A percentile compares a stretch with the other conserved stretches of the same genome.
Evolutionary conservation across 1,284 basidiomycete species (phyloP).

Genomic region (Ganoderma lucidum): DNA sequence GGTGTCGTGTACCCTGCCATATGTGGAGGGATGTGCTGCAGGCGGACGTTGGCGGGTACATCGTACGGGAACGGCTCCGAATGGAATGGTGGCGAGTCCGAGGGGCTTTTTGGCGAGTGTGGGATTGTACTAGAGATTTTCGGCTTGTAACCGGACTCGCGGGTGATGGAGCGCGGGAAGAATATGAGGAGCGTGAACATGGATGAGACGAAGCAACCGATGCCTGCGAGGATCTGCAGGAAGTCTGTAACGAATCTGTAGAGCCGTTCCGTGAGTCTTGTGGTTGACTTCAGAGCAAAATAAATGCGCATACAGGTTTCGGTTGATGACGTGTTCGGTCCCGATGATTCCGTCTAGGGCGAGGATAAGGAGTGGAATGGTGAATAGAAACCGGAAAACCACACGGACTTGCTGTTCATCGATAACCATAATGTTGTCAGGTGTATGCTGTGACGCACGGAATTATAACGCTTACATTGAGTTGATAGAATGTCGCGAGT

Average conservation of each 20-base stretch:
- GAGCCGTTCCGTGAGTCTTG: background rate
- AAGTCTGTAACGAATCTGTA: slow-evolving; percentile 54
- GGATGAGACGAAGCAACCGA: slow-evolving; percentile 78
- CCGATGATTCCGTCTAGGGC: slow-evolving; percentile 65
- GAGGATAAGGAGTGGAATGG: slow-evolving; percentile 68
- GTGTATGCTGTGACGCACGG: background rate
- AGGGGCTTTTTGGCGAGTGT: slow-evolving; percentile 38
- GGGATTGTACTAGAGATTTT: slow-evolving; percentile 35
- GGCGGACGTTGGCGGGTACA: background rate
- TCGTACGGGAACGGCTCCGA: slow-evolving; percentile 21
- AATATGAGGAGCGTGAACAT: slow-evolving; percentile 81
- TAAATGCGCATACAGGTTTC: slow-evolving; percentile 57
- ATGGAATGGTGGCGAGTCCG: slow-evolving; percentile 30
- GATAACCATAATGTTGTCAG: slow-evolving; percentile 14
- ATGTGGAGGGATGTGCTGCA: slow-evolving; percentile 18
- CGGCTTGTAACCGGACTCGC: slow-evolving; percentile 64
- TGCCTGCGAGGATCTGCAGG: slow-evolving; percentile 68
- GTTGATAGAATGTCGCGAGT: slow-evolving; percentile 72
- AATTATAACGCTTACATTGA: slow-evolving; percentile 63
- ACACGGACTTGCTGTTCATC: slow-evolving; percentile 62
- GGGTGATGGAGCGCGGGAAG: slow-evolving; percentile 74
- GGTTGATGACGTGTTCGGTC: slow-evolving; percentile 53
- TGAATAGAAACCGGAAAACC: slow-evolving; percentile 74
- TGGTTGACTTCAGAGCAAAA: slow-evolving; percentile 1
- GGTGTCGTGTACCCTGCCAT: slow-evolving; percentile 13